Base-by-base conservation (phyloP, 805 yeast genomes). In the Teunomyces gatunensis region DNA sequence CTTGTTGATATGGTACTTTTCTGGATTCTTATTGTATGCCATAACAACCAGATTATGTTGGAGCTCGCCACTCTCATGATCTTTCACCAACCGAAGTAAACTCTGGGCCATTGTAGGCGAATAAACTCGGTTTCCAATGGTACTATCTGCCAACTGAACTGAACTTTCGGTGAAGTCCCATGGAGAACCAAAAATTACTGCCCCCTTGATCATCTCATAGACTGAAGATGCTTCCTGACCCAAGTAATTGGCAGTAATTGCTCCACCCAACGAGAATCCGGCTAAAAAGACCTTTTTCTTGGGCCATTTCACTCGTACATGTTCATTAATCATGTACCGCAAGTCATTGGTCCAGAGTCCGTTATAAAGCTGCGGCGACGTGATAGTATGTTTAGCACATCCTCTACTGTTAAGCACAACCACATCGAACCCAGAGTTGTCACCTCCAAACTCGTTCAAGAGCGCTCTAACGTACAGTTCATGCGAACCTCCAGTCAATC, bases 401-500 rank as follows among this genome's bases (percentile, higher is more conserved):
- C 95, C 95, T 58, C 95, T 73, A 13, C 87, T 75, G 60, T 85
- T 85, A 42, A 87, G 58, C 15, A 83, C 85, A 42, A 83, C 59
- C 17, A 73, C 84, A 64, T 84, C 81, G 60, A 82, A 74, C 52
- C 69, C 57, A 46, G 68, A 67, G 4, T 21, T 20, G 4, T 65
- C 64, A 1, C 61, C 56, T 28, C 77, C 72, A 42, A 84, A 64
- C 17, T 67, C 63, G 40, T 69, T 67, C 32, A 80, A 65, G 33
- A 82, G 67, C 6, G 85, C 77, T 52, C 89, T 74, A 41, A 86
- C 78, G 48, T 83, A 83, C 17, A 87, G 81, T 61, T 87, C 94
- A 55, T 83, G 87, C 12, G 89, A 82, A 1, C 95, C 95, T 49
- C 94, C 92, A 23, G 87, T 85, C 33, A 87, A 70, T 1, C 94